phyloP scores from a whole-genome alignment of 441 rosid species.

The Gossypium aridum region DNA sequence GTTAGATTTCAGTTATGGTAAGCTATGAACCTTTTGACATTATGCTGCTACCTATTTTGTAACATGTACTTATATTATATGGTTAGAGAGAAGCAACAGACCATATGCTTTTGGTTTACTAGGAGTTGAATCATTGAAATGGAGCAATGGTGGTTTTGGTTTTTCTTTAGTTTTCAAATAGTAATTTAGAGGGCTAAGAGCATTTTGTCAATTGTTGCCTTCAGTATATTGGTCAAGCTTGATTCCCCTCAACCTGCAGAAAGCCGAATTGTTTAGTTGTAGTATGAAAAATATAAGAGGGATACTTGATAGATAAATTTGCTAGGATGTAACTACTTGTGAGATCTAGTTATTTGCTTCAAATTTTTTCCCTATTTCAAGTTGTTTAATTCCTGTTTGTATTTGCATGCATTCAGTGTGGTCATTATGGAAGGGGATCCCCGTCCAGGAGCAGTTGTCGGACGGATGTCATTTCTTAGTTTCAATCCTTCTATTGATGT shows the following conservation, averaged over 20 bases:
- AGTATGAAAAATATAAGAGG: not conserved
- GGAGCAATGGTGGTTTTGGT: too few relatives aligned
- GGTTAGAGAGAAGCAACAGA: not conserved
- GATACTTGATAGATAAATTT: not conserved
- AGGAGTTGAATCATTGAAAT: not conserved
- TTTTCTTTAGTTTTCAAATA: too few relatives aligned
- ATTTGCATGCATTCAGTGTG: constrained; percentile 37
- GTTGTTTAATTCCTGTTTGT: not conserved
- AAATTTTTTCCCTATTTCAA: not conserved
- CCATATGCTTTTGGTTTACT: not conserved
- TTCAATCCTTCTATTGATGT: constrained; percentile 93
- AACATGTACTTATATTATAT: not conserved
- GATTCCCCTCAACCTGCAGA: too few relatives aligned
- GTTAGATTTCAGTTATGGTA: not conserved
- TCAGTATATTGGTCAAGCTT: too few relatives aligned
- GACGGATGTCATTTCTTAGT: constrained; percentile 90
- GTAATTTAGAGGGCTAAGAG: too few relatives aligned
- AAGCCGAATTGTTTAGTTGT: too few relatives aligned
- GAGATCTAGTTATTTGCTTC: not conserved
- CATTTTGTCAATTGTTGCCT: too few relatives aligned
- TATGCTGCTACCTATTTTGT: not conserved
- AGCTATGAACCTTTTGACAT: not conserved
- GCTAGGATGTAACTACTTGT: not conserved
- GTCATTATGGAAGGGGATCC: constrained; percentile 93
- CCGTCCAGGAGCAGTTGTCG: constrained; percentile 66